Conservation (phyloP, 1,284 basidiomycete species). For the Naganishia liquefaciens region DNA sequence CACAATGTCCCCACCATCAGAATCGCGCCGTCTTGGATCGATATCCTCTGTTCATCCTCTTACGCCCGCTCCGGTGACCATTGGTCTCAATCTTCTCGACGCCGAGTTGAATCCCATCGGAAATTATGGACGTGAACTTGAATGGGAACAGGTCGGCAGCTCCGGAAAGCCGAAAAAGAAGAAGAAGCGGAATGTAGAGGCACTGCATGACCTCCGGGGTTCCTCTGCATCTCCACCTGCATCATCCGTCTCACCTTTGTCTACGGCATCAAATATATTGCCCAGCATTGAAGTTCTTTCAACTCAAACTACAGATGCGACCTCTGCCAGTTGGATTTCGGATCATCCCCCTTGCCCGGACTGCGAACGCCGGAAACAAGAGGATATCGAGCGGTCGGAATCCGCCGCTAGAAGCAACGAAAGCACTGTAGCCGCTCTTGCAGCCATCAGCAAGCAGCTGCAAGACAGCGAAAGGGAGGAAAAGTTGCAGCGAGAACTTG, state of each 20-base stretch:
- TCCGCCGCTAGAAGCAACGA: no score
- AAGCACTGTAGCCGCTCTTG: not conserved
- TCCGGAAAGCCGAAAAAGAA: slow-evolving; percentile 3
- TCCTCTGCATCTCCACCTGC: slow-evolving; percentile 4
- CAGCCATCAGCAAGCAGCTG: not conserved
- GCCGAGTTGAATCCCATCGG: not conserved
- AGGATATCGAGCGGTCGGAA: not conserved
- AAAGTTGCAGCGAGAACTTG: slow-evolving; percentile 6
- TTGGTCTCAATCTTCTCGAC: slow-evolving; percentile 8
- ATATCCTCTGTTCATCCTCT: not conserved
- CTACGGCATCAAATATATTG: slow-evolving; percentile 4
- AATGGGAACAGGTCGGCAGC: slow-evolving; percentile 10
- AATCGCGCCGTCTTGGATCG: not conserved
- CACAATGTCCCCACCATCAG: slow-evolving; percentile 3
- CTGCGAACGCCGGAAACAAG: slow-evolving; percentile 11
- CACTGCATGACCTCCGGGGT: not conserved
- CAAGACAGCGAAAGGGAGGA: not conserved
- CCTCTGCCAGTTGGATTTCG: slow-evolving; percentile 12
- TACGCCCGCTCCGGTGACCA: not conserved
- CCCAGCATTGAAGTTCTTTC: not conserved
- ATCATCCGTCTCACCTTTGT: slow-evolving; percentile 1
- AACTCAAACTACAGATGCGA: slow-evolving; percentile 12
- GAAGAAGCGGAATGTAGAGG: not conserved
- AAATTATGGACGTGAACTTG: not conserved
- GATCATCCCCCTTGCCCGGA: slow-evolving; percentile 7